Base-by-base conservation (phyloP, 1,284 basidiomycete species). In the Trichosporon sp. region DNA sequence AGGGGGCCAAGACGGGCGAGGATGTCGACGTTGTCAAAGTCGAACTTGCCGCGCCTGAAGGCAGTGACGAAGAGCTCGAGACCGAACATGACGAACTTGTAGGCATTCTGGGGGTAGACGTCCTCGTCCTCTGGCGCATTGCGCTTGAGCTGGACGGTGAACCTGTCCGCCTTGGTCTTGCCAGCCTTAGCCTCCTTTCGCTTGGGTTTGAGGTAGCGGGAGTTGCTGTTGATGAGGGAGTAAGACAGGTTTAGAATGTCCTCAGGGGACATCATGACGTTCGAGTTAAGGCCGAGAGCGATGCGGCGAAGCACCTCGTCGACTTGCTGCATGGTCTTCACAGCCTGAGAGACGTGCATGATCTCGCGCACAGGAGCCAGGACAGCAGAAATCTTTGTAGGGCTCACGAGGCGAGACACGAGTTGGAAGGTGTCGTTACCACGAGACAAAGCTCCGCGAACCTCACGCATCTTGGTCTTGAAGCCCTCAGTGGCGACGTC, bases 381-480 rank as follows among this genome's bases (percentile, higher is more conserved):
- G 1, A 99, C 81, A 27, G 85, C 85, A 64, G 88, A 88, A 74
- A 98, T 87, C 71, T 88, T 88, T 16, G 81, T 75, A 1, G 92
- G 89, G 0, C 89, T 89, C 64, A 93, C 85, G 69, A 86, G 83
- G 65, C 87, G 88, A 3, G 92, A 87, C n/a, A 90, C 81, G 65
- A 94, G 85, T 25, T 88, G 86, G 73, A 95, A 92, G 0, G 90
- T 88, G 76, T 97, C 92, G 54, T 94, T 82, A 4, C 89, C 91
- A 73, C 89, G 89, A 16, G 89, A 87, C 1, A 86, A 83, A 7
- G 92, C 91, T 3, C 86, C 84, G 44, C 88, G 85, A 21, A 95
- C 94, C 81, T 97, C 94, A 23, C 89, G 86, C 87, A 93, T 90
- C 80, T 92, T 96, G 16, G 93, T 95, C 82, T 89, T 92, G 86